Base-by-base conservation (phyloP, 129 eudicot genomes). In the Flaveria trinervia region DNA sequence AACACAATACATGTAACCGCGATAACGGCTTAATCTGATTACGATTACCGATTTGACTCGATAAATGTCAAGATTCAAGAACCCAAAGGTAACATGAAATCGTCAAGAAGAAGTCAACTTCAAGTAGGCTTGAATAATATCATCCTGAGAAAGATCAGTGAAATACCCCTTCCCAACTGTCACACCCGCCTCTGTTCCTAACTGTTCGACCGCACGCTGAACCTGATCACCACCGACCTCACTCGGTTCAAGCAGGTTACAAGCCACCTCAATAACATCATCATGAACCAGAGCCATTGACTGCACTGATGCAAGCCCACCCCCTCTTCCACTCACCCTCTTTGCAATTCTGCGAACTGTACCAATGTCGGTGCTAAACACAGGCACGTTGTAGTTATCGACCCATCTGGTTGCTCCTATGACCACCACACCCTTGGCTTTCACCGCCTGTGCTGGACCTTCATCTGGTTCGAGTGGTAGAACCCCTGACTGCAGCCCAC, bases 261-360 rank as follows among this genome's bases (percentile, higher is more conserved):
- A 91, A 80, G 99, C 99, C 48, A 95, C 96, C 86, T 95, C 99
- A 56, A 85, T 88, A 20, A 88, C 82, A 61, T 88, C 84, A 26
- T 86, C 96, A 74, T 95, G 99, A 85, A 86, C 90, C 77, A 95
- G 94, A 1, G 96, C 97, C 99, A 95, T 95, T n/a, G 97, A 87
- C 71, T 95, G 97, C 48, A 95, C 97, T 0, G 92, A 87, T 9
- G 79, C 77, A 13, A 89, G 96, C 18, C 98, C 98, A 39, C 97
- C 96, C 17, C 96, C 97, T 79, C 97, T 83, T 39, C 88, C 89
- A 50, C 99, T 95, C 2, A 89, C 88, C 79, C 85, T 82, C 74
- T 84, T 91, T 7, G 99, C 96, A 20, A 95, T 84, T 67, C 72
- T 89, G 15, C 92, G 89, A 84, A 84, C 99, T 13, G 84, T 73